A percentile compares a stretch with the other conserved stretches of the same genome.
phyloP scores from a whole-genome alignment of 2,329 filamentous ascomycete genomes.

The Colletotrichum somersetense region DNA sequence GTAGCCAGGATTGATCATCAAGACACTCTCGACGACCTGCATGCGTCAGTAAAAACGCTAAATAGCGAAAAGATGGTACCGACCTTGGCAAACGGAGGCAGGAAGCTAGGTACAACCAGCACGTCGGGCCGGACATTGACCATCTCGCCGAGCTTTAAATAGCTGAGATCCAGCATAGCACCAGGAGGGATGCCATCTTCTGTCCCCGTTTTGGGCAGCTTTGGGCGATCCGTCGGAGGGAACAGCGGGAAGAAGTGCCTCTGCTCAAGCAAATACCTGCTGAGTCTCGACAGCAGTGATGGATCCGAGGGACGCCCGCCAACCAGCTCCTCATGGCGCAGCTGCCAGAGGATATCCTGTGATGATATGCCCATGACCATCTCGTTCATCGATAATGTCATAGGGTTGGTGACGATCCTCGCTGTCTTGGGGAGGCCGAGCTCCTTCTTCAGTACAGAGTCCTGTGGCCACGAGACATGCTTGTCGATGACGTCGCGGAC shows the following conservation, averaged over 20 bases:
- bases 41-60: slow-evolving; percentile 19
- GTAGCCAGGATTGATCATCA: slow-evolving; percentile 91
- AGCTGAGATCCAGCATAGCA: slow-evolving; percentile 84
- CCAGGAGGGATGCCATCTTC: slow-evolving; percentile 74
- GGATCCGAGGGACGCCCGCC: slow-evolving; percentile 67
- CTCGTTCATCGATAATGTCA: slow-evolving; percentile 91
- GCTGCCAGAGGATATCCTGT: slow-evolving; percentile 86
- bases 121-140: slow-evolving; percentile 88
- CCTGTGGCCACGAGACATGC: slow-evolving; percentile 86
- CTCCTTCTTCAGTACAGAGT: slow-evolving; percentile 74
- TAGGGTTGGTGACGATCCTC: slow-evolving; percentile 88
- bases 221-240: slow-evolving; percentile 79
- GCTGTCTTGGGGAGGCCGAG: slow-evolving; percentile 83
- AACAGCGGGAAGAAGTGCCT: slow-evolving; percentile 92
- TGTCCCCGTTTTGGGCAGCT: slow-evolving; percentile 74
- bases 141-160: slow-evolving; percentile 92
- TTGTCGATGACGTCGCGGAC: slow-evolving; percentile 85
- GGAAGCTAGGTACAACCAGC: slow-evolving; percentile 82
- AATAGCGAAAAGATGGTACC: slow-evolving; percentile 43
- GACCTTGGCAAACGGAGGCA: slow-evolving; percentile 92
- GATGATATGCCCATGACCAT: slow-evolving; percentile 83
- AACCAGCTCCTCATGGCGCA: slow-evolving; percentile 79
- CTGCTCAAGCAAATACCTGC: slow-evolving; percentile 86
- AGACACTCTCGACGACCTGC: slow-evolving; percentile 89
- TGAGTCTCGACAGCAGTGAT: slow-evolving; percentile 77